These are phyloP conservation scores for Rachicladosporium sp. DNA, from an alignment of 2,329 filamentous ascomycete genomes.

Conservation along the genomic window DNA sequence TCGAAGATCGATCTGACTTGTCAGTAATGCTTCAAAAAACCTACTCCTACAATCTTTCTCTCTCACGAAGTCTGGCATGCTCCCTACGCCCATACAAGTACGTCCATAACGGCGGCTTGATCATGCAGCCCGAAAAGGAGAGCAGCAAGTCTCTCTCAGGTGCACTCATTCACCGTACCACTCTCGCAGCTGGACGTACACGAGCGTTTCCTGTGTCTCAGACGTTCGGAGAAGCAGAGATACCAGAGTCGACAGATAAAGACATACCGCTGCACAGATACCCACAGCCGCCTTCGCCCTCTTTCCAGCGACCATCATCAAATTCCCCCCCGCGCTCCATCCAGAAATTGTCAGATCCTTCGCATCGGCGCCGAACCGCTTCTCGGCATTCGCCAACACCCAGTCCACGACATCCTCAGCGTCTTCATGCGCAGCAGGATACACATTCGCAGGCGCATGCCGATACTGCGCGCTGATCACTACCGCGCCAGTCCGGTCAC, in stretches of 20 bases:
- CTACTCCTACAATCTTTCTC: not conserved
- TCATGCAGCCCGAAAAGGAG: too few relatives aligned
- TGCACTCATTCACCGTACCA: too few relatives aligned
- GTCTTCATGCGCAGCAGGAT: conserved; percentile 32
- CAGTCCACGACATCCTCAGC: conserved; percentile 32
- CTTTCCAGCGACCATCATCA: conserved; percentile 27
- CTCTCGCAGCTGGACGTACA: too few relatives aligned
- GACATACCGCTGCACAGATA: conserved; percentile 27
- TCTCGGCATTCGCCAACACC: conserved; percentile 27
- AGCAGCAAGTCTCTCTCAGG: too few relatives aligned
- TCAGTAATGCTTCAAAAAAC: not conserved
- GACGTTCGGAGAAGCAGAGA: too few relatives aligned
- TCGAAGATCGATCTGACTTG: conserved; percentile 22
- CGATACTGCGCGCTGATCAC: conserved; percentile 30
- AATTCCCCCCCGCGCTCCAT: conserved; percentile 33
- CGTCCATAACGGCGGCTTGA: too few relatives aligned
- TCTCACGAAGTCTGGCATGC: too few relatives aligned
- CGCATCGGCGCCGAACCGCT: conserved; percentile 27
- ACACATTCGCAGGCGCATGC: conserved; percentile 11
- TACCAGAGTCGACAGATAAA: not conserved
- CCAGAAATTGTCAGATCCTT: conserved; percentile 33
- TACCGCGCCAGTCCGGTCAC: conserved; percentile 18
- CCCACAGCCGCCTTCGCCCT: conserved; percentile 26
- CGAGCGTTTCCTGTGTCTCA: too few relatives aligned
- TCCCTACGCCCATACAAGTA: too few relatives aligned